phyloP scores from a whole-genome alignment of 2,329 filamentous ascomycete genomes.

The Claviceps humidiphila region DNA sequence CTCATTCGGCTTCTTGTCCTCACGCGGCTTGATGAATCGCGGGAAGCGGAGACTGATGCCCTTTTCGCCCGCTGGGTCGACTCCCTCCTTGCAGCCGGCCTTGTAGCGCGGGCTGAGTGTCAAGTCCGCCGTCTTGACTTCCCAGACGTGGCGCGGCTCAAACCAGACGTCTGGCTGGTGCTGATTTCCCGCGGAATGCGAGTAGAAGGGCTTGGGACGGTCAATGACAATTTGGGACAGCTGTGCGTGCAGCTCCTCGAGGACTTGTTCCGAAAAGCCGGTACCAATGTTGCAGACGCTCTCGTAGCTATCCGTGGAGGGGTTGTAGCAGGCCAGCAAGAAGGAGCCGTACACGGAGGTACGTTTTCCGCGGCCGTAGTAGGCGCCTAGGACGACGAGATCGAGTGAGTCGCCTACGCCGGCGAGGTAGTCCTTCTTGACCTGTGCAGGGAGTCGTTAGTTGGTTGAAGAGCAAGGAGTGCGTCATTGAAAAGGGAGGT shows the following conservation, averaged over 20 bases:
- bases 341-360: constrained; percentile 94
- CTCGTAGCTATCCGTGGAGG: constrained; percentile 68
- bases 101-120: constrained; percentile 88
- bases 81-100: constrained; percentile 71
- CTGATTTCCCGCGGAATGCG: constrained; percentile 69
- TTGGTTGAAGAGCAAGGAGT: neutral
- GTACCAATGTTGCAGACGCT: constrained; percentile 98
- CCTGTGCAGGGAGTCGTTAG: constrained; percentile 33
- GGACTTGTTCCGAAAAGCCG: constrained; percentile 84
- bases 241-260: constrained; percentile 71
- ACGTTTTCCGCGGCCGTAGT: constrained; percentile 88
- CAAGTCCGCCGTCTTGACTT: constrained; percentile 92
- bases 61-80: constrained; percentile 56
- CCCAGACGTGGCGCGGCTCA: constrained; percentile 89
- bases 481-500: neutral
- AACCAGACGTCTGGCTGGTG: constrained; percentile 99
- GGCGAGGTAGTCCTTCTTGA: constrained; percentile 95
- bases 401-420: constrained; percentile 93
- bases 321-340: constrained; percentile 86
- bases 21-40: constrained; percentile 77
- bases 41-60: constrained; percentile 88
- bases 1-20: constrained; percentile 91
- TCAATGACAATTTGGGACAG: constrained; percentile 74
- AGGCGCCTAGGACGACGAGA: constrained; percentile 88
- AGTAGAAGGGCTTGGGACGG: constrained; percentile 85